phyloP scores from a whole-genome alignment of 495 filamentous ascomycete species.

The Annulohypoxylon stygium region DNA sequence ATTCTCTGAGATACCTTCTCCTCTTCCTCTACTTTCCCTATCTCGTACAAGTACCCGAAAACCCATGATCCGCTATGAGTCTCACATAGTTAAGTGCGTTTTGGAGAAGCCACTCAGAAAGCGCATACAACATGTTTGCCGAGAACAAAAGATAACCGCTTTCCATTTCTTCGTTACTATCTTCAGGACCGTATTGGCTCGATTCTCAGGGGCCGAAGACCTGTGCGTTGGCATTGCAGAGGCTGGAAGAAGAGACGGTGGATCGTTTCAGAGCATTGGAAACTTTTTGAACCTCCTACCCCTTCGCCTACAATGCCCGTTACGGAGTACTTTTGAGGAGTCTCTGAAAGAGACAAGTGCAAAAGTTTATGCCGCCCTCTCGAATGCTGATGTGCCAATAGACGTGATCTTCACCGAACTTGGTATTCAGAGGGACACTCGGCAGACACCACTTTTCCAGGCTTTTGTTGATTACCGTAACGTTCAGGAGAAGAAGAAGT shows the following conservation, averaged over 20 bases:
- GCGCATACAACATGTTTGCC: too few relatives aligned
- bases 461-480: not conserved
- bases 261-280: not conserved
- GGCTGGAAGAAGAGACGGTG: not conserved
- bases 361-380: not conserved
- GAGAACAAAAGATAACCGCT: too few relatives aligned
- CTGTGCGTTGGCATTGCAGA: not conserved
- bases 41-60: not conserved
- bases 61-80: not conserved
- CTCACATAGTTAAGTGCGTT: too few relatives aligned
- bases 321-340: not conserved
- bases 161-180: too few relatives aligned
- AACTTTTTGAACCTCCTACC: not conserved
- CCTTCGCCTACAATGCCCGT: not conserved
- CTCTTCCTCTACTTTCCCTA: conserved; percentile 47
- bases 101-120: too few relatives aligned
- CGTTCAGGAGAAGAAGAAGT: too few relatives aligned
- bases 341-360: not conserved
- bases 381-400: not conserved
- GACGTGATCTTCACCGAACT: not conserved
- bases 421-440: not conserved
- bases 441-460: not conserved
- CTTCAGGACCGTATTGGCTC: too few relatives aligned
- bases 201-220: too few relatives aligned
- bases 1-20: conserved; percentile 29